Evolutionary conservation across 352 stramenopile species (phyloP).

Genomic region (Stramenopiles sp.): DNA sequence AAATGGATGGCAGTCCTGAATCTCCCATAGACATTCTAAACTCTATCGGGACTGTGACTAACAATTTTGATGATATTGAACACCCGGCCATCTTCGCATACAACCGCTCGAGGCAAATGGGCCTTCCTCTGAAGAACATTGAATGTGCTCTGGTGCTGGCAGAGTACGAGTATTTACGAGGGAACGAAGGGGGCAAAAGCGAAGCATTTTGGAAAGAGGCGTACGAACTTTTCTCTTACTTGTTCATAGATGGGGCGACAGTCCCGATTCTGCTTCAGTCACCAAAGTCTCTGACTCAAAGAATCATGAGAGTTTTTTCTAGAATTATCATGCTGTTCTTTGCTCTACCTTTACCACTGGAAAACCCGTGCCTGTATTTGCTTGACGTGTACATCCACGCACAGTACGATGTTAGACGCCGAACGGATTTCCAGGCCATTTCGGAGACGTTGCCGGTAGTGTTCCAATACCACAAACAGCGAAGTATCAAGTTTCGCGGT

Average conservation of each 20-base stretch:
- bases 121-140: background rate
- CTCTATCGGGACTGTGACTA: no score
- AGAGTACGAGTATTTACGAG: background rate
- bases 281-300: background rate
- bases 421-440: no score
- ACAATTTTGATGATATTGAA: conserved; percentile 9
- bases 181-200: background rate
- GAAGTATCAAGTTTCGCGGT: no score
- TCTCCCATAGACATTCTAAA: no score
- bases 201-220: background rate
- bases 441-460: no score
- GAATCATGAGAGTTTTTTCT: background rate
- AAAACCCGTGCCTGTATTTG: background rate
- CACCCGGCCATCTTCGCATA: background rate
- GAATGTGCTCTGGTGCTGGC: background rate
- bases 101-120: background rate
- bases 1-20: no score
- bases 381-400: conserved; percentile 3
- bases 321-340: background rate
- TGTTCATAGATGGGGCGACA: conserved; percentile 1
- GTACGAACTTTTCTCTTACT: background rate
- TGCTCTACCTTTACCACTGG: background rate
- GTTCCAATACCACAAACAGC: no score
- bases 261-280: background rate
- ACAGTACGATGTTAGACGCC: background rate